Conservation (phyloP, 1,139 yeast genomes). For the Suhomyces bokatorum region DNA sequence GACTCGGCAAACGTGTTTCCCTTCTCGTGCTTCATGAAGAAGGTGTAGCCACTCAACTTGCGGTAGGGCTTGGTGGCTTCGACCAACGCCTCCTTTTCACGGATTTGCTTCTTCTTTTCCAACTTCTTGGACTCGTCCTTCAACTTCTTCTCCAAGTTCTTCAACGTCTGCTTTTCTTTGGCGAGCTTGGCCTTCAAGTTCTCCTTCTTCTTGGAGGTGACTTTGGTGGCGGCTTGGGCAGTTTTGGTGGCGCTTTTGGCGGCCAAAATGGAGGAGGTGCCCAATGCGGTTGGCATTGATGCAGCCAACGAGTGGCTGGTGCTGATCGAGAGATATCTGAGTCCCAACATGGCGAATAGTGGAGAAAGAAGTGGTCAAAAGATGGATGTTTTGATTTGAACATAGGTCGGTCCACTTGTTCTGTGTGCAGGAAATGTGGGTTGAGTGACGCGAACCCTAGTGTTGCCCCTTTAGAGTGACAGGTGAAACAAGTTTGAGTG, state of each 20-base stretch:
- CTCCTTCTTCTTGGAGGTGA: conserved; percentile 15
- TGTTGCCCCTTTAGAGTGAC: background rate
- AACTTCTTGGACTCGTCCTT: conserved; percentile 20
- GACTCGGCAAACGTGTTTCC: conserved; percentile 20
- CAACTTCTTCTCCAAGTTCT: conserved; percentile 22
- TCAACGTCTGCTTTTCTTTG: conserved; percentile 27
- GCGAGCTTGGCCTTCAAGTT: conserved; percentile 18
- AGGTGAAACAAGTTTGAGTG: background rate
- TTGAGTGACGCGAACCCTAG: background rate
- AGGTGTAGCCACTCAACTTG: conserved; percentile 30
- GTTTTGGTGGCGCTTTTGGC: conserved; percentile 8
- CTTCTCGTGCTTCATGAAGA: conserved; percentile 28
- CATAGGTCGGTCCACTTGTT: conserved; percentile 1
- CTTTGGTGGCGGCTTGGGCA: conserved; percentile 11
- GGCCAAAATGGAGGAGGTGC: background rate
- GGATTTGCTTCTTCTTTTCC: conserved; percentile 17
- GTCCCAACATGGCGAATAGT: conserved; percentile 1
- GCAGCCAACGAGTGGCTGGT: conserved; percentile 3
- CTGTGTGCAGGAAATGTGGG: conserved; percentile 8
- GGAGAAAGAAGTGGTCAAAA: background rate
- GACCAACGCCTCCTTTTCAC: conserved; percentile 17
- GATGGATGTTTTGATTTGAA: conserved; percentile 6
- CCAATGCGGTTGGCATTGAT: conserved; percentile 2
- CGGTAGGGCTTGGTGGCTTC: conserved; percentile 33
- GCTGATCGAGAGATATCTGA: conserved; percentile 2